Evolutionary conservation across 2,329 filamentous ascomycete species (phyloP).

Genomic region (Beauveria sp.): DNA sequence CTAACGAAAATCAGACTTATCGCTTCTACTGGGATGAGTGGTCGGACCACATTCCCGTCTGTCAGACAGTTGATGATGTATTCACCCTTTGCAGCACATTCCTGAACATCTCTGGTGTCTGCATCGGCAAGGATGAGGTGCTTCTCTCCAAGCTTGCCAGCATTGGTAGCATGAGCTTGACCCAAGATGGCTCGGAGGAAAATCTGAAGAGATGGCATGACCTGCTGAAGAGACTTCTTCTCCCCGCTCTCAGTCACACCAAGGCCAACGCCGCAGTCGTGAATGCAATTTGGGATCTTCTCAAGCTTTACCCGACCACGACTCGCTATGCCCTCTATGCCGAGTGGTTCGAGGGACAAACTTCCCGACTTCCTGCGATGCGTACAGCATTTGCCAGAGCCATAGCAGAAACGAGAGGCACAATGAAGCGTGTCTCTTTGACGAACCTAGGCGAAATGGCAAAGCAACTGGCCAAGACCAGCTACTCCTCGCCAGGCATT

Average conservation of each 20-base stretch:
- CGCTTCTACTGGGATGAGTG: conserved; percentile 97
- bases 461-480: conserved; percentile 82
- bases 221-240: conserved; percentile 72
- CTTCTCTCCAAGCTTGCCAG: conserved; percentile 76
- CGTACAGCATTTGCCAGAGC: conserved; percentile 70
- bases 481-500: conserved; percentile 80
- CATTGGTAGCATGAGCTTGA: conserved; percentile 72
- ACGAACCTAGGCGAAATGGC: conserved; percentile 84
- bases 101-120: conserved; percentile 77
- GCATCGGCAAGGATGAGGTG: conserved; percentile 75
- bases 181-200: conserved; percentile 57
- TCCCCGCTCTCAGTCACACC: conserved; percentile 81
- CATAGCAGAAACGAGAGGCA: conserved; percentile 70
- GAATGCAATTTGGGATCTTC: conserved; percentile 77
- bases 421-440: conserved; percentile 82
- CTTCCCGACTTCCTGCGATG: conserved; percentile 69
- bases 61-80: conserved; percentile 83
- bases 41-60: conserved; percentile 86
- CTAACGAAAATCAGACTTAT: conserved; percentile 70
- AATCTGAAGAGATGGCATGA: conserved; percentile 79
- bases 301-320: conserved; percentile 68
- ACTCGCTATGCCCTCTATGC: conserved; percentile 83
- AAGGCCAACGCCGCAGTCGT: conserved; percentile 77
- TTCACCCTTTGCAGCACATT: conserved; percentile 80
- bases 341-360: conserved; percentile 81